Conservation (phyloP, 2,329 filamentous ascomycete species). For the Pseudopithomyces maydicus region DNA sequence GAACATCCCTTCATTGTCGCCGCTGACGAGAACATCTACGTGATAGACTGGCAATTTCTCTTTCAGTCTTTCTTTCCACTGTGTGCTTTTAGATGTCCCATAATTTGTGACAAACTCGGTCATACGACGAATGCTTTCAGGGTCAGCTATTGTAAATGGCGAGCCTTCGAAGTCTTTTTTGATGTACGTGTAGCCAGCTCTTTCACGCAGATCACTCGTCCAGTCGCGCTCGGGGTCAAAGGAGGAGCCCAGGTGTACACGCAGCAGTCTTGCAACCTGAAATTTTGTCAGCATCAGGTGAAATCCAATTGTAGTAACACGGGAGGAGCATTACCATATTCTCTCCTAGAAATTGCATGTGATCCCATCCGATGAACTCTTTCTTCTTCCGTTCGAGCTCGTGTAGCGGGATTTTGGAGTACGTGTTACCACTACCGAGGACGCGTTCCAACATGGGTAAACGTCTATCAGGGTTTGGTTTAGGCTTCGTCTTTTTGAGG, state of each 20-base stretch:
- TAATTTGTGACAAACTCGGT: background rate
- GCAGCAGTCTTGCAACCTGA: slow-evolving; percentile 5
- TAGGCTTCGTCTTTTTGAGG: background rate
- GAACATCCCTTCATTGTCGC: background rate
- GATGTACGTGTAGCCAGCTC: background rate
- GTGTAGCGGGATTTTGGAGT: background rate
- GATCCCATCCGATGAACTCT: background rate
- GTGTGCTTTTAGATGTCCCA: background rate
- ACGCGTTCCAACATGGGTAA: background rate
- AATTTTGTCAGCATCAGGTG: background rate
- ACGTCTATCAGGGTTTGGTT: background rate
- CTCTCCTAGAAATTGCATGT: slow-evolving; percentile 1
- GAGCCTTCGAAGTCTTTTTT: background rate
- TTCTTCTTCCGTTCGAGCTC: background rate
- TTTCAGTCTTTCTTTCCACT: background rate
- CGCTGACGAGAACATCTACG: background rate
- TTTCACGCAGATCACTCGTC: slow-evolving; percentile 6
- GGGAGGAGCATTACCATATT: background rate
- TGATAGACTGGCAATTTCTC: background rate
- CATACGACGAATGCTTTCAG: background rate
- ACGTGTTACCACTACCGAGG: background rate
- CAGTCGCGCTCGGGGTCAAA: slow-evolving; percentile 3
- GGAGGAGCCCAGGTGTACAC: background rate
- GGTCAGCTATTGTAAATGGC: background rate
- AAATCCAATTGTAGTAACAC: no score